phyloP scores from a whole-genome alignment of 805 yeast genomes.

The Zygoascus bituminiphila region DNA sequence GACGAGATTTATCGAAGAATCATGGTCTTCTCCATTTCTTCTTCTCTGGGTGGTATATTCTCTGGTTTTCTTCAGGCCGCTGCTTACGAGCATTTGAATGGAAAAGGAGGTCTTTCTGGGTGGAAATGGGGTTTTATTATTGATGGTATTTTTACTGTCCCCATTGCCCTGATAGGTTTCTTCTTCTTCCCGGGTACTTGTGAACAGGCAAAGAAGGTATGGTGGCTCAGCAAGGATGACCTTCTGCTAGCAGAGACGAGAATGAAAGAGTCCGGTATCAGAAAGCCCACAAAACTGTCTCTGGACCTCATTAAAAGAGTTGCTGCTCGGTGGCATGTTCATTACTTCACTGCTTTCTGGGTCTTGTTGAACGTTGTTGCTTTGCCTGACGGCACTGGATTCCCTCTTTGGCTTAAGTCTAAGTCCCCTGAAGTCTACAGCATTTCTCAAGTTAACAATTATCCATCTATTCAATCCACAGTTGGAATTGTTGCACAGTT shows the following conservation, averaged over 20 bases:
- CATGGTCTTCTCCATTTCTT: slow-evolving; percentile 34
- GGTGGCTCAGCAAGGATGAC: slow-evolving; percentile 30
- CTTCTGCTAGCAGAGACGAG: slow-evolving; percentile 27
- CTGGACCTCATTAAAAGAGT: slow-evolving; percentile 20
- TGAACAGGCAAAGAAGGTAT: slow-evolving; percentile 26
- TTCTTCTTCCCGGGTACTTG: slow-evolving; percentile 46
- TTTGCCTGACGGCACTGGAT: slow-evolving; percentile 34
- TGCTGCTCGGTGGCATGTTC: slow-evolving; percentile 28
- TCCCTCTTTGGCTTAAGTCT: slow-evolving; percentile 34
- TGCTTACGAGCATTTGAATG: slow-evolving; percentile 34
- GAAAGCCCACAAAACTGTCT: slow-evolving; percentile 17
- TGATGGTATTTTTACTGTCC: slow-evolving; percentile 45
- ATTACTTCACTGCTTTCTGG: slow-evolving; percentile 30
- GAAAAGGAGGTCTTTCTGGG: slow-evolving; percentile 34
- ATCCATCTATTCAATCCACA: slow-evolving; percentile 36
- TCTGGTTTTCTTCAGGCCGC: slow-evolving; percentile 40
- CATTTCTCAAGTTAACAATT: slow-evolving; percentile 32
- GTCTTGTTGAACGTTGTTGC: slow-evolving; percentile 34
- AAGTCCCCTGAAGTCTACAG: slow-evolving; percentile 26
- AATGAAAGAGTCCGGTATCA: slow-evolving; percentile 24
- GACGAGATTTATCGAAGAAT: slow-evolving; percentile 37
- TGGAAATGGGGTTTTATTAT: slow-evolving; percentile 49
- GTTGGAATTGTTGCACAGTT: slow-evolving; percentile 37
- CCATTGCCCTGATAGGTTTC: slow-evolving; percentile 35
- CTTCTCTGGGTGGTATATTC: slow-evolving; percentile 36